Percentiles rank a stretch among this genome's conserved stretches.
Conservation (phyloP, 176 grass and related monocot genomes). For the Canna indica region DNA sequence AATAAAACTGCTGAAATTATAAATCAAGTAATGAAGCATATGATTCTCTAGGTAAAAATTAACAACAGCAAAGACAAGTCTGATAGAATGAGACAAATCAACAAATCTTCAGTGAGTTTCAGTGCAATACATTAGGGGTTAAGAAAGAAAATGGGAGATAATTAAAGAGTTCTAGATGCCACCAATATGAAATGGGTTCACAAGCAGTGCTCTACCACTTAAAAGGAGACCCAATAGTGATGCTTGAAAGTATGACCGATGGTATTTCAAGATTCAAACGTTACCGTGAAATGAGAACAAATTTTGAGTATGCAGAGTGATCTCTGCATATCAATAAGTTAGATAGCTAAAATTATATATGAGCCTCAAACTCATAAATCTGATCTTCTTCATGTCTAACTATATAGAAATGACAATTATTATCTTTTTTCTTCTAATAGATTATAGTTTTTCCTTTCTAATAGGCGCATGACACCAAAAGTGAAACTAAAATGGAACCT, state of each 20-base stretch:
- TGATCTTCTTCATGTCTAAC: too few species aligned
- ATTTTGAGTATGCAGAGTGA: not conserved
- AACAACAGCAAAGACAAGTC: not conserved
- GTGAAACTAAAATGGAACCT: not conserved
- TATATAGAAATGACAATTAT: not conserved
- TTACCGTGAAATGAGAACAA: not conserved
- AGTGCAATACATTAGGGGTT: not conserved
- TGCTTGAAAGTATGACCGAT: not conserved
- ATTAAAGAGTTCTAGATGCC: not conserved
- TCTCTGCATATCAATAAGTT: not conserved
- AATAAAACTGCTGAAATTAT: not conserved
- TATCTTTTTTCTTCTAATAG: too few species aligned
- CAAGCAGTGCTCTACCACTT: not conserved
- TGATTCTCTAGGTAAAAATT: not conserved
- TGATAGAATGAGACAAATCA: not conserved
- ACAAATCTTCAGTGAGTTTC: not conserved
- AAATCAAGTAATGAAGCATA: not conserved
- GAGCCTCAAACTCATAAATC: too few species aligned
- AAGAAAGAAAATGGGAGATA: not conserved
- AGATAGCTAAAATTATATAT: too few species aligned
- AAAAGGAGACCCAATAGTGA: not conserved
- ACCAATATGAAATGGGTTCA: not conserved
- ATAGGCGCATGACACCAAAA: not conserved
- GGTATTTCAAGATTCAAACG: not conserved
- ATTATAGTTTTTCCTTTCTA: not conserved